Evolutionary conservation across 2,329 filamentous ascomycete species (phyloP).

Genomic region (Claviceps maximensis): DNA sequence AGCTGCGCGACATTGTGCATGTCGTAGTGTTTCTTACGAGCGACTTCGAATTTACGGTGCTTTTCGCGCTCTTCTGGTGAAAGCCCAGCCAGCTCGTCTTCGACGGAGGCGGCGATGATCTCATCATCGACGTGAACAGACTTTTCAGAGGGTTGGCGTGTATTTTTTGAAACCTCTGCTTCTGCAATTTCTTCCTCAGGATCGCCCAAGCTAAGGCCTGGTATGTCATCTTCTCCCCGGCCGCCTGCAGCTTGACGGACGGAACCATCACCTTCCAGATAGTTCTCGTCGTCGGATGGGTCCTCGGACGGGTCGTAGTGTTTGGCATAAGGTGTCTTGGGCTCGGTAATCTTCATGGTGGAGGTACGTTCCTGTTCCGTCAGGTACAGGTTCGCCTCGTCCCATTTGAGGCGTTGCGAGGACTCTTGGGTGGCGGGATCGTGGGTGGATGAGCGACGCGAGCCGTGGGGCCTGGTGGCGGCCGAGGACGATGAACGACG

Average conservation of each 20-base stretch:
- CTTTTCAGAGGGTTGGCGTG: constrained; percentile 38
- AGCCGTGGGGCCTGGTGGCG: constrained; percentile 45
- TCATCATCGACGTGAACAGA: constrained; percentile 68
- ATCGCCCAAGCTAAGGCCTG: constrained; percentile 81
- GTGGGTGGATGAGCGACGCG: constrained; percentile 57
- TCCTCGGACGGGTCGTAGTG: constrained; percentile 87
- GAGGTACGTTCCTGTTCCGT: constrained; percentile 90
- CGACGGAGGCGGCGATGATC: constrained; percentile 44
- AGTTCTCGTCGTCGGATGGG: constrained; percentile 63
- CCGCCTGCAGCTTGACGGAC: constrained; percentile 23
- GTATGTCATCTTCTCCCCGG: constrained; percentile 60
- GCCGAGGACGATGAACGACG: constrained; percentile 70
- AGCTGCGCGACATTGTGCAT: constrained; percentile 90
- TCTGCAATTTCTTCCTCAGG: constrained; percentile 62
- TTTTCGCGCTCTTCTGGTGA: constrained; percentile 72
- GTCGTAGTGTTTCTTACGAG: constrained; percentile 95
- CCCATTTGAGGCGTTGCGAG: constrained; percentile 83
- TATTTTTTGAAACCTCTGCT: constrained; percentile 19
- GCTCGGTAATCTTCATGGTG: constrained; percentile 98
- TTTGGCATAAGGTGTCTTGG: constrained; percentile 91
- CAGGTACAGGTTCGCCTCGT: constrained; percentile 94
- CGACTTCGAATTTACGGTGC: constrained; percentile 79
- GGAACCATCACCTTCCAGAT: constrained; percentile 16
- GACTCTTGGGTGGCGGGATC: constrained; percentile 32
- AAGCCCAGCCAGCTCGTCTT: constrained; percentile 39